Percentiles rank a stretch among this genome's conserved stretches.
Conservation (phyloP, 2,329 filamentous ascomycete species). For the Cladosporium phlei region DNA sequence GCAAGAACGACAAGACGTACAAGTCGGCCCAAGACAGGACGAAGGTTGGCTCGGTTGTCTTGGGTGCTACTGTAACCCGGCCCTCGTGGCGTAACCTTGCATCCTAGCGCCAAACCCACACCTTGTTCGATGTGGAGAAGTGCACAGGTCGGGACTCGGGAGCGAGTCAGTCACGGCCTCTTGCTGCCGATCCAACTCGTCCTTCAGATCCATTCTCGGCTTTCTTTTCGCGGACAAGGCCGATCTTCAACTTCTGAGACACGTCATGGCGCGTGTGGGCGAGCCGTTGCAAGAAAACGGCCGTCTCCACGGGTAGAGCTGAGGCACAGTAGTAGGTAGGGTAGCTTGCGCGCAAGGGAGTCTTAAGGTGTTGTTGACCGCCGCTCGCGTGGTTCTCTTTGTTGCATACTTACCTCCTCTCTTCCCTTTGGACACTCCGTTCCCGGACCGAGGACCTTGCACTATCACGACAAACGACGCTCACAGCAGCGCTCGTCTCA, state of each 20-base stretch:
- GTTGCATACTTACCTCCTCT: neutral
- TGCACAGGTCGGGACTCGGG: neutral
- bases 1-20: too few species aligned
- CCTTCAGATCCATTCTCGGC: neutral
- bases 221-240: constrained; percentile 2
- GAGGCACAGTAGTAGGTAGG: constrained; percentile 7
- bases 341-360: too few species aligned
- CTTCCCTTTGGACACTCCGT: neutral
- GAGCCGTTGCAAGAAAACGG: constrained; percentile 5
- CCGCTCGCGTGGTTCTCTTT: neutral
- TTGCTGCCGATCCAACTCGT: neutral
- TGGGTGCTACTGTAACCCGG: too few species aligned
- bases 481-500: constrained; percentile 5
- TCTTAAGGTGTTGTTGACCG: neutral
- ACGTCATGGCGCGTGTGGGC: constrained; percentile 12
- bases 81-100: constrained; percentile 13
- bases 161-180: constrained; percentile 1
- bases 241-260: constrained; percentile 9
- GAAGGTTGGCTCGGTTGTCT: neutral
- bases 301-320: neutral
- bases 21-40: constrained; percentile 6
- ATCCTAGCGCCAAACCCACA: constrained; percentile 6
- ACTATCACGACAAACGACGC: neutral
- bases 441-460: too few species aligned
- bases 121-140: constrained; percentile 2